Conservation (phyloP, 352 stramenopile genomes). For the Globisporangium splendens region DNA sequence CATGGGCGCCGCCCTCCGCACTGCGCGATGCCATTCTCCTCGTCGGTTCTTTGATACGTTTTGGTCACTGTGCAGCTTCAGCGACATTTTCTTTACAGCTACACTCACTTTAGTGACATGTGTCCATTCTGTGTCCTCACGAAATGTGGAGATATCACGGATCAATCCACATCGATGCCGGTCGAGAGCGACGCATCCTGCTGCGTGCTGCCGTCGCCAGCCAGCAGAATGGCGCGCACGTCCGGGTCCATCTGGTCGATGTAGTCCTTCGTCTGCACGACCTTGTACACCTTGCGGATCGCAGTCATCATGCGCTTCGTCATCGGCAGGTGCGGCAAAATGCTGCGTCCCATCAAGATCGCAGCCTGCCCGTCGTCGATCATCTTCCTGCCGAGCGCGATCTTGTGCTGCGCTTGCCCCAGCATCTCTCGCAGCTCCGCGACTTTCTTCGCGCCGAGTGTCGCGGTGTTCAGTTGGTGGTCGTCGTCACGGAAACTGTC, state of each 20-base stretch:
- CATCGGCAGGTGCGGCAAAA: constrained; percentile 54
- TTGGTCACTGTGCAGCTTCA: neutral
- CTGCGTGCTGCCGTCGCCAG: constrained; percentile 7
- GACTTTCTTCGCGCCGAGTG: constrained; percentile 56
- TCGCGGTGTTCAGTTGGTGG: constrained; percentile 46
- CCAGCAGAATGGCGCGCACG: constrained; percentile 32
- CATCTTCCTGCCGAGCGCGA: constrained; percentile 25
- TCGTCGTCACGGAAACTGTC: constrained; percentile 44
- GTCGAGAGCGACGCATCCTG: neutral
- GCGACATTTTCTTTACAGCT: neutral
- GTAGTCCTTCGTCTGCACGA: constrained; percentile 68
- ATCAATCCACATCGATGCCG: neutral
- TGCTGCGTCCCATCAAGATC: constrained; percentile 34
- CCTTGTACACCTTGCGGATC: constrained; percentile 51
- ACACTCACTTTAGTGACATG: constrained; percentile 5
- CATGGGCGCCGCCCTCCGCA: constrained; percentile 28
- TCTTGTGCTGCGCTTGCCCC: constrained; percentile 36
- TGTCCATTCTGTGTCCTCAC: neutral
- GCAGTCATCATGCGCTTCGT: constrained; percentile 54
- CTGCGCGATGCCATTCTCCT: neutral
- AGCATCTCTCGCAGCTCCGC: constrained; percentile 50
- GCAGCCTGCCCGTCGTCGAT: constrained; percentile 37
- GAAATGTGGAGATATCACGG: neutral
- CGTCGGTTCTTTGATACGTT: constrained; percentile 1
- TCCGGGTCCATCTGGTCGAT: constrained; percentile 64